Base-by-base conservation (phyloP, 768 basidiomycete species). In the Chalciporus sphaerocephalus region DNA sequence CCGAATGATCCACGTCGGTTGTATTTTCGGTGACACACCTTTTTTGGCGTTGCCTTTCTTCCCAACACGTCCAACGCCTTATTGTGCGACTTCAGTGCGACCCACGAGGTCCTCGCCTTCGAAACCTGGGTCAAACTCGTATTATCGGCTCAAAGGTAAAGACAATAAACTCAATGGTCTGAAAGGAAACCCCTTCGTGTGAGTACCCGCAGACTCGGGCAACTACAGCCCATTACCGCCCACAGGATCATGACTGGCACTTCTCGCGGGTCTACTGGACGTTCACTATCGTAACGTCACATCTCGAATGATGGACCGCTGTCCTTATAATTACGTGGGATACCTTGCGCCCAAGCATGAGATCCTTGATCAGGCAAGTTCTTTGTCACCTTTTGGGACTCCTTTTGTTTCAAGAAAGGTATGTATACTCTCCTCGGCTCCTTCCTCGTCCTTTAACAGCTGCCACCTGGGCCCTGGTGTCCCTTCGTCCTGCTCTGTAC, bases 361-460 rank as follows among this genome's bases (percentile, higher is more conserved):
- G 28, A 12, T 28, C 28, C 13, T 10, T 28, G 28, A 30, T 15
- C 6, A n/a, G 30, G n/a, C 16, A 12, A 13, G 11, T 42, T 37
- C 21, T 20, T 7, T 28, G 27, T 42, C 47, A 13, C 40, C 8
- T 28, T 42, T 42, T 28, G 41, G 47, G n/a, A 42, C n/a, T 57
- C 42, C 58, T 55, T 53, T 60, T 60, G 59, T 60, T 35, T 44
- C 59, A 3, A 20, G 24, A 42, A 34, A 28, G 49, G 51, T 46
- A 55, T 50, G 34, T 15, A 37, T 45, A 52, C 36, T 20, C 17
- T 38, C 50, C 37, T 32, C 18, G 18, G 13, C 2, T 15, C 23
- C 8, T 40, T 47, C 36, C 34, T 38, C 24, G 42, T 49, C 51
- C 45, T 54, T 43, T 50, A 60, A 47, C 43, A 13, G 11, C 23